Percentiles rank a stretch among this genome's conserved stretches.
These are phyloP conservation scores for Amauroascus niger DNA, from an alignment of 2,329 filamentous ascomycete genomes.

Conservation along the genomic window DNA sequence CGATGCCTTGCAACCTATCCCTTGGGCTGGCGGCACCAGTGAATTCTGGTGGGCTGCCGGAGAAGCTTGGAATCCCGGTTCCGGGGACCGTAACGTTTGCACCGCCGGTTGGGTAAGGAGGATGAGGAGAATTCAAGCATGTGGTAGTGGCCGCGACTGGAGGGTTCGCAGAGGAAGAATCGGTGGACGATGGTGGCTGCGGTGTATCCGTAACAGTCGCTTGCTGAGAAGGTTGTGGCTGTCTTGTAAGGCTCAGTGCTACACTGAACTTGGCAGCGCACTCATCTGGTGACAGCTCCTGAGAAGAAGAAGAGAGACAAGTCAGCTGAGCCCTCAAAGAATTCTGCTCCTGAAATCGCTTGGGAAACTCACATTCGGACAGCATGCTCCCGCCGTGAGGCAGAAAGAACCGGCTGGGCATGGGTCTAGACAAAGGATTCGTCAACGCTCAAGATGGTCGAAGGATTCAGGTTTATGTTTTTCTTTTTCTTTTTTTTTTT, in stretches of 20 bases:
- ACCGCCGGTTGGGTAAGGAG: background rate
- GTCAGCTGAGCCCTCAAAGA: too few relatives aligned
- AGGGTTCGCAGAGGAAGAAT: background rate
- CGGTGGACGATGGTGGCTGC: background rate
- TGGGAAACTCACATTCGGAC: constrained; percentile 13
- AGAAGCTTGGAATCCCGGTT: background rate
- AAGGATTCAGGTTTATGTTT: background rate
- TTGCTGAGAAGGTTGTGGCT: background rate
- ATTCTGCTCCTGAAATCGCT: background rate
- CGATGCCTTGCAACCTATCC: constrained; percentile 9
- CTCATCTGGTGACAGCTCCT: constrained; percentile 13
- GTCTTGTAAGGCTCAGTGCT: background rate
- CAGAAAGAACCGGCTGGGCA: constrained; percentile 18
- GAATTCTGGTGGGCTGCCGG: constrained; percentile 3
- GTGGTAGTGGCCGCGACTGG: background rate
- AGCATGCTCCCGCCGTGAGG: constrained; percentile 17
- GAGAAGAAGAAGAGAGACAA: background rate
- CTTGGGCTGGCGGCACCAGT: constrained; percentile 11
- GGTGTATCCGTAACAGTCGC: constrained; percentile 3
- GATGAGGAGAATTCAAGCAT: background rate
- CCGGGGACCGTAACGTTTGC: background rate
- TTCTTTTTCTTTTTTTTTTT: too few relatives aligned
- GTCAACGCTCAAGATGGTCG: background rate
- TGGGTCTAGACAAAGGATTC: constrained; percentile 11
- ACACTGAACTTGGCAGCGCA: constrained; percentile 15